These are phyloP conservation scores for Rhynchosporium agropyri DNA, from an alignment of 2,329 filamentous ascomycete species.

Conservation along the genomic window DNA sequence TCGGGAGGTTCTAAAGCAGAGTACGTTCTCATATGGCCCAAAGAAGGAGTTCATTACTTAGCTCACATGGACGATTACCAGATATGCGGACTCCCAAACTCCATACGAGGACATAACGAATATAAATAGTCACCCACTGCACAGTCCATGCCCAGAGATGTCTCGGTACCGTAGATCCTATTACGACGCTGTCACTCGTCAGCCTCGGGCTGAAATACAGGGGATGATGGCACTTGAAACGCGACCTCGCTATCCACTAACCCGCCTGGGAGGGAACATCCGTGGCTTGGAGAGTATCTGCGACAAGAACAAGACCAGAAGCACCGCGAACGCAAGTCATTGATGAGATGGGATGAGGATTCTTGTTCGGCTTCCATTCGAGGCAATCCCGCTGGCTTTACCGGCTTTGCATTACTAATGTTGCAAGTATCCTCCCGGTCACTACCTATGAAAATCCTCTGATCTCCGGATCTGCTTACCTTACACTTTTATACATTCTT, in stretches of 20 bases:
- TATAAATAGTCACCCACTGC: slow-evolving; percentile 9
- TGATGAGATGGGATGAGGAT: neutral
- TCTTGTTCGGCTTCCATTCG: slow-evolving; percentile 1
- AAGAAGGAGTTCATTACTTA: neutral
- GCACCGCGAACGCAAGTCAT: neutral
- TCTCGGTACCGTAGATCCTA: slow-evolving; percentile 5
- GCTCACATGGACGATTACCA: neutral
- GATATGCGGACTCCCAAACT: neutral
- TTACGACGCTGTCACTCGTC: slow-evolving; percentile 12
- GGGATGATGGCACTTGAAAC: slow-evolving; percentile 19
- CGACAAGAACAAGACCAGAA: neutral
- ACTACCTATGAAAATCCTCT: no score
- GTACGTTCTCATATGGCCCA: neutral
- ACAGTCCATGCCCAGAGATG: slow-evolving; percentile 6
- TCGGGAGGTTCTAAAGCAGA: neutral
- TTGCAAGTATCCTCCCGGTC: slow-evolving; percentile 1
- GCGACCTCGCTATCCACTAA: slow-evolving; percentile 14
- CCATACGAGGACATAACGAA: neutral
- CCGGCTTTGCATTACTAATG: no score
- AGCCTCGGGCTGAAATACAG: neutral
- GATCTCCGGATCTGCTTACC: no score
- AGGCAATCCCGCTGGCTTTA: neutral
- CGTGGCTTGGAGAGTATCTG: neutral
- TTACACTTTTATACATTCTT: no score
- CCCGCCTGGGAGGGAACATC: slow-evolving; percentile 12